Percentiles rank a stretch among this genome's conserved stretches.
Conservation (phyloP, 805 yeast species). For the Priceomyces fermenticarens region DNA sequence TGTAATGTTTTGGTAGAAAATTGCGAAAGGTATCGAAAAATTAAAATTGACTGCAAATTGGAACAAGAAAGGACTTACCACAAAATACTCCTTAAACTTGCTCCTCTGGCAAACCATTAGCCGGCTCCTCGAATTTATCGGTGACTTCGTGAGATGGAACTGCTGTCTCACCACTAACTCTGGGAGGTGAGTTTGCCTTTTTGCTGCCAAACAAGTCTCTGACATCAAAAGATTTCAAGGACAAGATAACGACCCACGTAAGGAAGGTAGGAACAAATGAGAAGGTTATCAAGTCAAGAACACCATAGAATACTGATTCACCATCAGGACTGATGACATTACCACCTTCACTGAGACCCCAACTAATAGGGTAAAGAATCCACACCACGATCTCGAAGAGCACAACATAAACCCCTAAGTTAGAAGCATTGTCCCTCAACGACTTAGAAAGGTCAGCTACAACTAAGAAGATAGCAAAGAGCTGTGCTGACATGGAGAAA, state of each 20-base stretch:
- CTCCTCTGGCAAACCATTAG: no score
- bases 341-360: slow-evolving; percentile 64
- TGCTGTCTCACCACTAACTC: slow-evolving; percentile 46
- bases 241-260: slow-evolving; percentile 23
- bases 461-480: slow-evolving; percentile 38
- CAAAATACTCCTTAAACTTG: no score
- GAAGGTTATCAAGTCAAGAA: slow-evolving; percentile 49
- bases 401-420: slow-evolving; percentile 14
- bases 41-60: no score
- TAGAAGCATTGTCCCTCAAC: slow-evolving; percentile 6
- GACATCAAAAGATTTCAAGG: slow-evolving; percentile 28
- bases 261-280: slow-evolving; percentile 38
- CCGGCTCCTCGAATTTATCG: no score
- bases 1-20: no score
- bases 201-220: slow-evolving; percentile 15
- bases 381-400: slow-evolving; percentile 39
- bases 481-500: slow-evolving; percentile 45
- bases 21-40: no score
- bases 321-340: slow-evolving; percentile 57
- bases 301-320: slow-evolving; percentile 58
- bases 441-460: slow-evolving; percentile 7
- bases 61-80: no score
- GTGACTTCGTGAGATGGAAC: slow-evolving; percentile 13
- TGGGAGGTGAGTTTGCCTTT: slow-evolving; percentile 29
- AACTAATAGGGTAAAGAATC: slow-evolving; percentile 47